These are phyloP conservation scores for Colletotrichum salicis DNA, from an alignment of 2,329 filamentous ascomycete genomes.

Conservation along the genomic window DNA sequence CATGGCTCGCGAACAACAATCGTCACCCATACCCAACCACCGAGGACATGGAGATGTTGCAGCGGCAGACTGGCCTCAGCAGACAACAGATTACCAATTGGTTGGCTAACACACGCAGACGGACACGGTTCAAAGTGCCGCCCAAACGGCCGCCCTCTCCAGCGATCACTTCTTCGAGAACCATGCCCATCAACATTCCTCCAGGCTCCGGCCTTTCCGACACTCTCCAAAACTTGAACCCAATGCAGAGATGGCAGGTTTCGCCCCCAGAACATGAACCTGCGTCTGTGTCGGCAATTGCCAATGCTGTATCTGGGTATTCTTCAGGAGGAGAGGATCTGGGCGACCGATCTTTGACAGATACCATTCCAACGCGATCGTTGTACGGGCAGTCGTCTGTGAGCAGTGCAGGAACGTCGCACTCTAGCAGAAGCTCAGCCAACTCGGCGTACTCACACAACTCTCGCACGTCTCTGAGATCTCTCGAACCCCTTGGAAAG, in stretches of 20 bases:
- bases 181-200: constrained; percentile 11
- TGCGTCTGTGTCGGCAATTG: constrained; percentile 38
- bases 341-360: constrained; percentile 9
- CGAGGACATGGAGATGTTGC: constrained; percentile 26
- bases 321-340: background rate
- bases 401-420: constrained; percentile 36
- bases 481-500: constrained; percentile 1
- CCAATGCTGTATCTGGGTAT: constrained; percentile 28
- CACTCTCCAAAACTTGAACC: constrained; percentile 23
- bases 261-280: constrained; percentile 41
- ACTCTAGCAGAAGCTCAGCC: constrained; percentile 33
- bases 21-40: constrained; percentile 22
- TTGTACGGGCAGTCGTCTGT: constrained; percentile 35
- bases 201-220: background rate
- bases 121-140: constrained; percentile 19
- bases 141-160: constrained; percentile 29
- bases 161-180: constrained; percentile 8
- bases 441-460: constrained; percentile 32
- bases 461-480: constrained; percentile 1
- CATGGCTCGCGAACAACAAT: constrained; percentile 35
- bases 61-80: constrained; percentile 24
- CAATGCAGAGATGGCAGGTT: constrained; percentile 35
- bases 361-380: constrained; percentile 3
- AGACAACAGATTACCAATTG: constrained; percentile 34
- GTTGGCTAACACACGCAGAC: constrained; percentile 30